Evolutionary conservation across 768 basidiomycete species (phyloP), one percentile per base, ranked within the genome.

Genomic region (Russula griseocarnosa): DNA sequence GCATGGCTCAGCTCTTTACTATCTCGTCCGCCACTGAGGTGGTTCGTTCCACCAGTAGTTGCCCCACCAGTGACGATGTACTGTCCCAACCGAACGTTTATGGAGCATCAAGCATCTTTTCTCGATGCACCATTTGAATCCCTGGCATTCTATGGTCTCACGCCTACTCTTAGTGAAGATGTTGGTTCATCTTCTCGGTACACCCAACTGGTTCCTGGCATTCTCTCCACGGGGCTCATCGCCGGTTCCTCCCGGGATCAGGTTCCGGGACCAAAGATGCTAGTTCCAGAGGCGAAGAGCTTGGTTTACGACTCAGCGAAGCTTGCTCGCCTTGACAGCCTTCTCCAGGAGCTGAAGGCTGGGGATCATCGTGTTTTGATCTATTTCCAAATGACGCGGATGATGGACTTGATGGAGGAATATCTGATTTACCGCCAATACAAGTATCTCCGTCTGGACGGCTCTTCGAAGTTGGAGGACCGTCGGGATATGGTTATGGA

Each of bases 401-500:
- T 98, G 97, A 97, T 99, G 88, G 95, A 98, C 73, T 79, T 98
- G 55, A 95, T 98, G 86, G 97, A 98, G 74, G 97, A 98, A 73
- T 99, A 98, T 73, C 81, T 99, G 65, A 92, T 97, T 62, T 97
- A 90, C 77, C 87, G 96, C 2, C 95, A 98, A 74, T 94, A 94
- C 79, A 95, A 94, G 74, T 97, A 98, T 72, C 78, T 97, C 20
- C 83, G 95, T 42, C 77, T 98, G 60, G 95, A 98, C 75, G 95
- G 95, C 42, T 90, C 90, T 1, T 96, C 94, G 32, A 94, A 95
- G 69, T 81, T 99, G 58, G 94, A 95, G 69, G 97, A 99, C 73
- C 82, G 97, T 69, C 83, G 97, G 62, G 97, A 98, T 74, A 98
- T 99, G 97, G 97, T 99, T 30, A 94, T 94, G 69, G 93, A 95